phyloP scores from a whole-genome alignment of 2,329 filamentous ascomycete species.

The Aspergillus piperis region DNA sequence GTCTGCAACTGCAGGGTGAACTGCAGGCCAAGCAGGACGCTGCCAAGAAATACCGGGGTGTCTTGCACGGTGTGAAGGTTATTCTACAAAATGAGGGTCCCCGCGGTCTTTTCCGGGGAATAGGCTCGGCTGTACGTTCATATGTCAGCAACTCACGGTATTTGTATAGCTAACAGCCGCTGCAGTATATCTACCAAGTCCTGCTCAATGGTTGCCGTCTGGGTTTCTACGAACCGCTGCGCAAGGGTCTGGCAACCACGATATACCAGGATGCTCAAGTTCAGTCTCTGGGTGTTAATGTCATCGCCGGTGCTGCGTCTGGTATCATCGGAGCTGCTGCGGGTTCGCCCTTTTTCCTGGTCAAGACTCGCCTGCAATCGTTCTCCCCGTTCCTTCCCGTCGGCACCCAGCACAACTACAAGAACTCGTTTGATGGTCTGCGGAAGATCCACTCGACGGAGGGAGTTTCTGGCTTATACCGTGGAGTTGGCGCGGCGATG shows the following conservation, averaged over 20 bases:
- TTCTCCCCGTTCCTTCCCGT: conserved; percentile 91
- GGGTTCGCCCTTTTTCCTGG: conserved; percentile 94
- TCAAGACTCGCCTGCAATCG: conserved; percentile 94
- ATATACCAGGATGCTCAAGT: conserved; percentile 71
- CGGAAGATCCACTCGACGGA: conserved; percentile 75
- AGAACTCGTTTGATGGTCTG: conserved; percentile 80
- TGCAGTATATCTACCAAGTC: conserved; percentile 88
- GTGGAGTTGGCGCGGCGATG: conserved; percentile 91
- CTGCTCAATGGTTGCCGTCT: conserved; percentile 94
- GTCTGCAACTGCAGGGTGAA: conserved; percentile 95
- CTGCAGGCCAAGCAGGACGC: conserved; percentile 83
- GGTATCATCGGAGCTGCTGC: conserved; percentile 90
- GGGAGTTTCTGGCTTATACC: conserved; percentile 79
- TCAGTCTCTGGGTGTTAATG: conserved; percentile 87
- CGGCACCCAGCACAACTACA: conserved; percentile 94
- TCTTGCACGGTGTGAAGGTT: conserved; percentile 85
- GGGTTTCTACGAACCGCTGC: conserved; percentile 96
- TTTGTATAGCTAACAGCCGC: conserved; percentile 9
- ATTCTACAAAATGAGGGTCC: conserved; percentile 90
- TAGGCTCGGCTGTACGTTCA: conserved; percentile 71
- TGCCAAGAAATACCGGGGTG: conserved; percentile 84
- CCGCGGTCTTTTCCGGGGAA: conserved; percentile 79
- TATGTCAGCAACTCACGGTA: not conserved
- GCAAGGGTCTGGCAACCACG: conserved; percentile 66
- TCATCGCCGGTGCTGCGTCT: conserved; percentile 85